Conservation (phyloP, 345 rosid species). For the Lepidium didymum region DNA sequence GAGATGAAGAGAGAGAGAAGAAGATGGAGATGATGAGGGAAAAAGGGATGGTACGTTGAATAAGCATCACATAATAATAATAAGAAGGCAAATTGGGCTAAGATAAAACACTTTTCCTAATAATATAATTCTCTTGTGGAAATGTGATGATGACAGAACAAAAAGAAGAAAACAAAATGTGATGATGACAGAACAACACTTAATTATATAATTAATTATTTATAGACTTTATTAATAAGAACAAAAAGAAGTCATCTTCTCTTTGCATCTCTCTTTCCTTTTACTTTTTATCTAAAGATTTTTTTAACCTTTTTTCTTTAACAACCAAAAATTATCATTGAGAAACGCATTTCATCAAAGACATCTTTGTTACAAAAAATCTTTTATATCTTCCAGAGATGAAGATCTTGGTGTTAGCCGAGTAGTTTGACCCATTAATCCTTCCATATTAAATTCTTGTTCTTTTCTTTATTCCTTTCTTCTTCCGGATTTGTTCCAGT, state of each 20-base stretch:
- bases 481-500: no score
- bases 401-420: no score
- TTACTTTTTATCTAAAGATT: conserved; percentile 10
- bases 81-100: no score
- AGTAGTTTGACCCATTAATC: no score
- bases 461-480: no score
- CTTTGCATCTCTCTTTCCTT: conserved; percentile 26
- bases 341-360: no score
- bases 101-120: neutral
- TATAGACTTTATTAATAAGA: conserved; percentile 11
- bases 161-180: conserved; percentile 24
- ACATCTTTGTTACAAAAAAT: no score
- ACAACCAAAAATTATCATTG: no score
- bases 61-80: conserved; percentile 38
- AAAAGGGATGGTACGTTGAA: conserved; percentile 32
- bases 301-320: no score
- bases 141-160: neutral
- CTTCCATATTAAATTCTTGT: no score
- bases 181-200: conserved; percentile 31
- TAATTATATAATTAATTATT: neutral
- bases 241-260: conserved; percentile 18
- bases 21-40: conserved; percentile 25
- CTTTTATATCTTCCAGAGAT: no score
- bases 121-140: conserved; percentile 28
- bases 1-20: conserved; percentile 12